Evolutionary conservation across 352 stramenopile species (phyloP).

Genomic region (Phytophthora macrochlamydospora): DNA sequence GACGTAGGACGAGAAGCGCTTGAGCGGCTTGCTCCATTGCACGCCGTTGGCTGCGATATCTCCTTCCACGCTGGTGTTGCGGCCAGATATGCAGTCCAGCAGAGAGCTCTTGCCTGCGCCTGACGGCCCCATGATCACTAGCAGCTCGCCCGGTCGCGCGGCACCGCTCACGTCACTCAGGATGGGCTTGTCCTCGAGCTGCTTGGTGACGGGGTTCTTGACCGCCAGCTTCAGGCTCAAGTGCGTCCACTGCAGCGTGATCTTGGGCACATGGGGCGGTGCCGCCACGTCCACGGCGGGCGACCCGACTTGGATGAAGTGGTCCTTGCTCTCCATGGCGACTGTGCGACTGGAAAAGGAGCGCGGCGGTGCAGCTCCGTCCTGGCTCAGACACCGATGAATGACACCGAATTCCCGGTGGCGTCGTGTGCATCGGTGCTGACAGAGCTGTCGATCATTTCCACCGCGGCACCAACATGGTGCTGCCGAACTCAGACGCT

Average conservation of each 20-base stretch:
- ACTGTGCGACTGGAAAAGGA: not conserved
- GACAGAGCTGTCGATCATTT: no score
- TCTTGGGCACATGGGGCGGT: not conserved
- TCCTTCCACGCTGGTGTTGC: slow-evolving; percentile 70
- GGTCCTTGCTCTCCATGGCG: not conserved
- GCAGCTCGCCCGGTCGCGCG: slow-evolving; percentile 47
- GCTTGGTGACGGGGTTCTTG: not conserved
- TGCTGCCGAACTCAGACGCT: no score
- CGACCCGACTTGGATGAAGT: not conserved
- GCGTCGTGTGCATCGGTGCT: no score
- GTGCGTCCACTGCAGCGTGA: slow-evolving; percentile 10
- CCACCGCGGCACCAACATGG: no score
- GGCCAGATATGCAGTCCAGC: slow-evolving; percentile 91
- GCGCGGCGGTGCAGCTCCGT: no score
- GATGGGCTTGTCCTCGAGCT: slow-evolving; percentile 36
- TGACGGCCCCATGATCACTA: slow-evolving; percentile 73
- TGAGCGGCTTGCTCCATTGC: slow-evolving; percentile 39
- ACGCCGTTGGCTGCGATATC: slow-evolving; percentile 58
- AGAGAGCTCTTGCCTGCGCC: slow-evolving; percentile 92
- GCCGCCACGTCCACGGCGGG: not conserved
- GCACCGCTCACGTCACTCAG: slow-evolving; percentile 46
- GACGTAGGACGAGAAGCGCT: slow-evolving; percentile 64
- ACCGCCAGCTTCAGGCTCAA: slow-evolving; percentile 7
- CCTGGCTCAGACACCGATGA: no score
- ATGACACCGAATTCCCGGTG: no score